phyloP scores from a whole-genome alignment of 108 stramenopile genomes.

The Skeletonema costatum region DNA sequence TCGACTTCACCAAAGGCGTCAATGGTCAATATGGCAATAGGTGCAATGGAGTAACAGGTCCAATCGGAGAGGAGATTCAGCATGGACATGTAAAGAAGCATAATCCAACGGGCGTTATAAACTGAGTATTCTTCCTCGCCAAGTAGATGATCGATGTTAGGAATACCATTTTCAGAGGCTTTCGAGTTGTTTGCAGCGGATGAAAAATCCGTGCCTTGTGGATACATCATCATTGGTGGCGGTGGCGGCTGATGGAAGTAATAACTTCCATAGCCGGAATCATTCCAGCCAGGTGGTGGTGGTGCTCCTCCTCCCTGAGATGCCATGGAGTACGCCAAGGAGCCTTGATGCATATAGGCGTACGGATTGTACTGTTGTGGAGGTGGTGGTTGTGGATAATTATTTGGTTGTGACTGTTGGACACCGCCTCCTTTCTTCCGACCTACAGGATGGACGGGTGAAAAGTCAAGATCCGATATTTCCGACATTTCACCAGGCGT shows the following conservation, averaged over 20 bases:
- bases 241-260: not conserved
- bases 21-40: slow-evolving; percentile 72
- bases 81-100: slow-evolving; percentile 88
- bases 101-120: slow-evolving; percentile 37
- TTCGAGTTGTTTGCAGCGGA: not conserved
- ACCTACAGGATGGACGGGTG: not conserved
- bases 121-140: slow-evolving; percentile 29
- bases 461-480: not conserved
- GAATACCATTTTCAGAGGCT: not conserved
- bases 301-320: not conserved
- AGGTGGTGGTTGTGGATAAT: not conserved
- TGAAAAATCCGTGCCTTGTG: not conserved
- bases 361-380: slow-evolving; percentile 1
- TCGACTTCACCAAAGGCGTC: slow-evolving; percentile 83
- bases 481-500: not conserved
- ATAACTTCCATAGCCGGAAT: not conserved
- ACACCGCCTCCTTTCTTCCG: not conserved
- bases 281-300: not conserved
- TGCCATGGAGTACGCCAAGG: not conserved
- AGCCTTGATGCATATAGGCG: not conserved
- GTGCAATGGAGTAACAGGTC: slow-evolving; percentile 90
- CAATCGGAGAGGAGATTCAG: slow-evolving; percentile 88
- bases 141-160: not conserved
- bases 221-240: slow-evolving; percentile 2
- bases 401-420: not conserved